Conservation (phyloP, 768 basidiomycete species). For the Suillus cothurnatus region DNA sequence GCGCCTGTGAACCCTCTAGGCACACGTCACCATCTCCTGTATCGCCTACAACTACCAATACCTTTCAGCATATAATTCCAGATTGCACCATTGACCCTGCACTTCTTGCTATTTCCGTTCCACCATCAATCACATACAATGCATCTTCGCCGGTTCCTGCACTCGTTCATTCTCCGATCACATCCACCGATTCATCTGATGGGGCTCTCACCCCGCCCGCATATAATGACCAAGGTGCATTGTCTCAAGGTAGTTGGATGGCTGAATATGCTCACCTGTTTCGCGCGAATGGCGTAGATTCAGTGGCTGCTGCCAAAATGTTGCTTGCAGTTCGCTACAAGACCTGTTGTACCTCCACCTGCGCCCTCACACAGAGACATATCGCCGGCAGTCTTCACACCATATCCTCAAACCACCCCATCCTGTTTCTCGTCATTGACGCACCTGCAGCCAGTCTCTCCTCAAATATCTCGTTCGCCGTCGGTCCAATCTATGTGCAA, state of each 20-base stretch:
- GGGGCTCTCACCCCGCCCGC: background rate
- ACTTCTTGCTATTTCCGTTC: constrained; percentile 32
- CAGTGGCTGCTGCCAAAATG: constrained; percentile 20
- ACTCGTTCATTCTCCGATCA: constrained; percentile 7
- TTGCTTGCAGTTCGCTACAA: constrained; percentile 14
- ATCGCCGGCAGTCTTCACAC: background rate
- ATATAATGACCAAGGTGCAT: constrained; percentile 2
- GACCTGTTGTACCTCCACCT: constrained; percentile 16
- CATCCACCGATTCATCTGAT: constrained; percentile 8
- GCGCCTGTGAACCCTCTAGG: background rate
- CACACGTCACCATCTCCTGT: background rate
- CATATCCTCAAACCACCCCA: background rate
- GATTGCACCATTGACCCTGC: constrained; percentile 36
- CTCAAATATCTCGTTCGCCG: constrained; percentile 14
- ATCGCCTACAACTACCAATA: background rate
- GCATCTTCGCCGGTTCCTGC: background rate
- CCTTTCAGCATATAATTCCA: constrained; percentile 4
- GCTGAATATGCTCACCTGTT: background rate
- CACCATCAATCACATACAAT: constrained; percentile 8
- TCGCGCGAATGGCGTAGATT: constrained; percentile 13
- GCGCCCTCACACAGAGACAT: constrained; percentile 10
- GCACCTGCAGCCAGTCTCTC: constrained; percentile 7
- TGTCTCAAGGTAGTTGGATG: background rate
- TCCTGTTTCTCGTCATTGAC: background rate
- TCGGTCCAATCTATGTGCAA: constrained; percentile 11